Base-by-base conservation (phyloP, 441 rosid genomes). In the Croton laevigatus region DNA sequence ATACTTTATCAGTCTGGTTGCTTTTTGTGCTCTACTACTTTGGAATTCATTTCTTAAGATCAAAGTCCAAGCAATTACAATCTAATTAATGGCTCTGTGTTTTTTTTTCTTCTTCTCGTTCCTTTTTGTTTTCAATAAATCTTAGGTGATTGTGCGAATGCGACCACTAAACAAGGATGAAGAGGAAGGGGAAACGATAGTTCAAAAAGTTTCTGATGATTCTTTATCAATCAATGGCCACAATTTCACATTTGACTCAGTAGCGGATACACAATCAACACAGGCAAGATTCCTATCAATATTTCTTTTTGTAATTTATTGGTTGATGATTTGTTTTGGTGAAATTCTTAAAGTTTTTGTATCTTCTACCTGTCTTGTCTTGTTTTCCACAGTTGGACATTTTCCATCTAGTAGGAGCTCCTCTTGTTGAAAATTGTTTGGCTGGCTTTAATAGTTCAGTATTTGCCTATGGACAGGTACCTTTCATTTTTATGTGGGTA, bases 381-480 rank as follows among this genome's bases (percentile, higher is more conserved):
- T 19, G 55, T 63, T 72, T 42, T 58, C 70, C 79, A 69, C 91
- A 96, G 98, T 67, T 82, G 57, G 98, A 94, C 66, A 85, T 96
- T 40, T 96, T 91, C 78, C 82, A 90, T 85, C 94, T 87, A 49
- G 89, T 94, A 17, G 99, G 98, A 64, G 88, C 79, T 19, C 98
- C 99, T 68, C 90, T 96, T 0, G 98, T 96, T 10, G 98, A 96
- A 74, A 96, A 96, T 73, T 96, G 99, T 81, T 80, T 96, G 32
- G 96, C 98, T 36, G 99, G 99, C 58, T 96, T 96, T 73, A 96
- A 96, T 78, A 96, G 99, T 80, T 96, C 99, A 52, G 97, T 96
- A 14, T 96, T 96, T 83, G 99, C 98, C 38, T 96, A 94, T 63
- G 99, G 99, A 72, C 99, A 96, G 98, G 98, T 96, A 71, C 40